Percentiles rank a stretch among this genome's conserved stretches.
phyloP scores from a whole-genome alignment of 2,329 filamentous ascomycete genomes.

The Penicillium verrucosum region DNA sequence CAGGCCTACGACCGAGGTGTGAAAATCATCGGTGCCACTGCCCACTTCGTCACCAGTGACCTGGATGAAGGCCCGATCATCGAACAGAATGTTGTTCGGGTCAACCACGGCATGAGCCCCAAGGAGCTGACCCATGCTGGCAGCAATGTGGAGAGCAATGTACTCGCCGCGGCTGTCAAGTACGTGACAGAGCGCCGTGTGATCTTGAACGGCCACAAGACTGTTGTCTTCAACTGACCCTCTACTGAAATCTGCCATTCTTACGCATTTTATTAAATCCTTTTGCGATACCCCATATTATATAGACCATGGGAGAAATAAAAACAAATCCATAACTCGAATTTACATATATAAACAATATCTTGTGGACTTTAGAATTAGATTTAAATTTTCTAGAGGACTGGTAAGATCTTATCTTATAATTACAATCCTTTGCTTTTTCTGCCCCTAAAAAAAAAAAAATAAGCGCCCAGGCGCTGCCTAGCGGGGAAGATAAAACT shows the following conservation, averaged over 20 bases:
- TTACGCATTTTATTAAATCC: no score
- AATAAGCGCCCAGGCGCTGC: no score
- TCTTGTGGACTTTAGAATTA: no score
- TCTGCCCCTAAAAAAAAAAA: no score
- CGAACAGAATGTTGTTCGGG: slow-evolving; percentile 74
- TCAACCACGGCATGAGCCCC: slow-evolving; percentile 72
- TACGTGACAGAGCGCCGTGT: slow-evolving; percentile 77
- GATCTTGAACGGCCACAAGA: slow-evolving; percentile 75
- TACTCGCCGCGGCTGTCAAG: slow-evolving; percentile 75
- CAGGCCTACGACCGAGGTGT: slow-evolving; percentile 83
- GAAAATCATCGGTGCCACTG: slow-evolving; percentile 83
- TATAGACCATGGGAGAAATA: background rate
- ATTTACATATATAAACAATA: background rate
- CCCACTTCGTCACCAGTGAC: slow-evolving; percentile 82
- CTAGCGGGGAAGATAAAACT: background rate
- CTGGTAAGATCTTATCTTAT: no score
- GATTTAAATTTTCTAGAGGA: no score
- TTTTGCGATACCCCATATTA: background rate
- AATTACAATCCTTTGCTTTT: no score
- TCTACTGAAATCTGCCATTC: background rate
- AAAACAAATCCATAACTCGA: background rate
- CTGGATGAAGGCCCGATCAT: slow-evolving; percentile 85
- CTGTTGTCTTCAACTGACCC: slow-evolving; percentile 67
- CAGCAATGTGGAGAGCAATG: slow-evolving; percentile 79
- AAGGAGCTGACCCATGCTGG: slow-evolving; percentile 76